phyloP scores from a whole-genome alignment of 768 basidiomycete genomes.

The Sarcomyxa edulis region DNA sequence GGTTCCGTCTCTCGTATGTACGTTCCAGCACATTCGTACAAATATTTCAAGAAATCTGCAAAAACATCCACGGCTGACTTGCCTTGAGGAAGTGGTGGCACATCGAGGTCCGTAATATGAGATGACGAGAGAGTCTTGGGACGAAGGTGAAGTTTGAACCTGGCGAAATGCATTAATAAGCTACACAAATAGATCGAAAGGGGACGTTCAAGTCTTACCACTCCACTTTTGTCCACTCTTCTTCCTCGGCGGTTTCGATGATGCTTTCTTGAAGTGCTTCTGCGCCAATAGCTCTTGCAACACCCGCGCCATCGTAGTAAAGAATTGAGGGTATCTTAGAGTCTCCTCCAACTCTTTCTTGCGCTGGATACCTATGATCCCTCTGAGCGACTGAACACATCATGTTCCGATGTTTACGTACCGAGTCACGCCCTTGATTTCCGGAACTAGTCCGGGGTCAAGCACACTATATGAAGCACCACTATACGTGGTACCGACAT shows the following conservation, averaged over 20 bases:
- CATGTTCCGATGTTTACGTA: constrained; percentile 11
- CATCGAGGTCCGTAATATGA: constrained; percentile 22
- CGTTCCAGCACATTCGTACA: constrained; percentile 32
- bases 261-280: constrained; percentile 35
- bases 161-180: constrained; percentile 10
- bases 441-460: constrained; percentile 25
- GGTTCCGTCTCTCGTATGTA: constrained; percentile 43
- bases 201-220: constrained; percentile 28
- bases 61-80: constrained; percentile 39
- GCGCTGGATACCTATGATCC: constrained; percentile 44
- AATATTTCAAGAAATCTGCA: constrained; percentile 43
- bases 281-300: constrained; percentile 38
- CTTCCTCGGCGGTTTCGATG: constrained; percentile 32
- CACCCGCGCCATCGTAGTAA: constrained; percentile 38
- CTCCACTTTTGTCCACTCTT: constrained; percentile 41
- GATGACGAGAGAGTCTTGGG: constrained; percentile 9
- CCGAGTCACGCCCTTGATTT: constrained; percentile 36
- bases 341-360: constrained; percentile 36
- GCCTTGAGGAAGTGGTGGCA: constrained; percentile 36
- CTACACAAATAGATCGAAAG: constrained; percentile 12
- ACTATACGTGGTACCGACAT: constrained; percentile 39
- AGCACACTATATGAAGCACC: constrained; percentile 34
- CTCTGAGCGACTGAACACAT: not conserved
- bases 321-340: constrained; percentile 41
- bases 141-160: constrained; percentile 32